Percentiles rank a stretch among this genome's conserved stretches.
phyloP scores from a whole-genome alignment of 768 basidiomycete species.

The Naganishia onofrii region DNA sequence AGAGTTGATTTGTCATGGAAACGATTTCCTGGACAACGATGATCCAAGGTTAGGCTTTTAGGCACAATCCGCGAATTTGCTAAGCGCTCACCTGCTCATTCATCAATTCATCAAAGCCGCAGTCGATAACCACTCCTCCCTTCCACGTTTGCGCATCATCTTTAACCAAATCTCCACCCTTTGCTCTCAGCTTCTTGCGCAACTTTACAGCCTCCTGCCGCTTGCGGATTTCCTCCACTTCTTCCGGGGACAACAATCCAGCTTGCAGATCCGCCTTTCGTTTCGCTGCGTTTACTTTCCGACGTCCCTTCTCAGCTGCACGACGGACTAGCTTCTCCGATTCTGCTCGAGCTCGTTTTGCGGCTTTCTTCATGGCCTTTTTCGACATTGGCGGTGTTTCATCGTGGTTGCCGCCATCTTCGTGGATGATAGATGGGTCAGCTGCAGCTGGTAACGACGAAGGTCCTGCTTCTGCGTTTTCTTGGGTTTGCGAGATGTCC shows the following conservation, averaged over 20 bases:
- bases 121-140: constrained; percentile 61
- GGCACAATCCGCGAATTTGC: background rate
- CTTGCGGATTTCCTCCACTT: constrained; percentile 43
- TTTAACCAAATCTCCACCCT: constrained; percentile 65
- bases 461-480: constrained; percentile 17
- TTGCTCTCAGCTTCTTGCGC: constrained; percentile 43
- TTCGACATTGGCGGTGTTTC: constrained; percentile 37
- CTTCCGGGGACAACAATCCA: constrained; percentile 36
- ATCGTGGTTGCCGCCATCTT: constrained; percentile 1
- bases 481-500: background rate
- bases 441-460: constrained; percentile 35
- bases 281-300: constrained; percentile 63
- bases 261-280: constrained; percentile 31
- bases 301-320: constrained; percentile 51
- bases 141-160: constrained; percentile 39
- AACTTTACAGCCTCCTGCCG: constrained; percentile 40
- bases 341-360: constrained; percentile 37
- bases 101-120: constrained; percentile 92
- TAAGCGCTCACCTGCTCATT: constrained; percentile 70
- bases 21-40: constrained; percentile 69
- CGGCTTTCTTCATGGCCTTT: constrained; percentile 45
- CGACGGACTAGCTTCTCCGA: constrained; percentile 33
- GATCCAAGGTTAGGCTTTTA: background rate
- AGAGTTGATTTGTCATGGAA: constrained; percentile 83
- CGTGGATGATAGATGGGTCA: constrained; percentile 27